These are phyloP conservation scores for Auricularia sp. DNA, from an alignment of 768 basidiomycete genomes.

Conservation along the genomic window DNA sequence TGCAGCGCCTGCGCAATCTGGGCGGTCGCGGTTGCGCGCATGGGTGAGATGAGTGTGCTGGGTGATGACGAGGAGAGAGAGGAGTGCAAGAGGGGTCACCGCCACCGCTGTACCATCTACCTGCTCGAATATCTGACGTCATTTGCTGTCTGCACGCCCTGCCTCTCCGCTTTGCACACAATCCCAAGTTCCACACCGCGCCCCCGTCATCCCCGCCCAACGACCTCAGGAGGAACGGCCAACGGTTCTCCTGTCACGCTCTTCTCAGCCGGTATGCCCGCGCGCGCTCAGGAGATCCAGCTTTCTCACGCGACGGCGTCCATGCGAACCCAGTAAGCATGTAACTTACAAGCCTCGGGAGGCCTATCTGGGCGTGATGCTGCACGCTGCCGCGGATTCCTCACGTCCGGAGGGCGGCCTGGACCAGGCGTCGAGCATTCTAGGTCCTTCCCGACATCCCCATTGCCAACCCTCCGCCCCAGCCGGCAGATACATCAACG, in stretches of 20 bases:
- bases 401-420: no score
- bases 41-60: neutral
- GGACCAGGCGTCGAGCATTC: no score
- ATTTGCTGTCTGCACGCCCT: conserved; percentile 3
- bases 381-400: no score
- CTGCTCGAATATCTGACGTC: conserved; percentile 22
- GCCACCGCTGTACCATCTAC: neutral
- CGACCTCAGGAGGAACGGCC: neutral
- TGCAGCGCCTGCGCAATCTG: neutral
- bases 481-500: no score
- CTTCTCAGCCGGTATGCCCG: neutral
- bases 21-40: neutral
- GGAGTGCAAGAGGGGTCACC: neutral
- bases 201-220: neutral
- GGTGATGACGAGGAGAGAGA: neutral
- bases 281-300: neutral
- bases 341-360: no score
- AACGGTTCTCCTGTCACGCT: neutral
- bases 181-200: no score
- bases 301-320: no score
- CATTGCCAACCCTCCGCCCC: no score
- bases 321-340: no score
- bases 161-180: no score
- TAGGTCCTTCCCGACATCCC: no score
- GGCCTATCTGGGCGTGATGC: no score